Evolutionary conservation across 805 yeast species (phyloP).

Genomic region (Wickerhamiella vanderwaltii): DNA sequence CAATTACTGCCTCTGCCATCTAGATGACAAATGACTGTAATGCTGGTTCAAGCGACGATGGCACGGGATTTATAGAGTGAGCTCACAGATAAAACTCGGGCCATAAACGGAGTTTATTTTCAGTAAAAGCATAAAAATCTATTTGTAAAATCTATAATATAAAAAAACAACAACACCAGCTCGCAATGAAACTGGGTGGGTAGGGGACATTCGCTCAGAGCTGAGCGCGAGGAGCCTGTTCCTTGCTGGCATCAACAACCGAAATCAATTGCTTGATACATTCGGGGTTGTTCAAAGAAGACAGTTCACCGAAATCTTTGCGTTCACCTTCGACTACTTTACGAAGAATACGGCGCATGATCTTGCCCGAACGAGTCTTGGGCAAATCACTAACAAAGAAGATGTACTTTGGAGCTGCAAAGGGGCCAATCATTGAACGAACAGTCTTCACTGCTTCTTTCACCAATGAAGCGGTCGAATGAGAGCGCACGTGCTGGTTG

Average conservation of each 20-base stretch:
- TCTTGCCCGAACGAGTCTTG: conserved; percentile 88
- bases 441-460: conserved; percentile 63
- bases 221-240: conserved; percentile 3
- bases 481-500: conserved; percentile 31
- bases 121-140: too few relatives aligned
- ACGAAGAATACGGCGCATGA: conserved; percentile 86
- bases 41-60: neutral
- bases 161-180: too few relatives aligned
- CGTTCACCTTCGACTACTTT: conserved; percentile 78
- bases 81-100: too few relatives aligned
- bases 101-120: too few relatives aligned
- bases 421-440: conserved; percentile 66
- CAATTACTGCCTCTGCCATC: conserved; percentile 1
- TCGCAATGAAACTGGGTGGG: too few relatives aligned
- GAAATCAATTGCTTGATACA: conserved; percentile 58
- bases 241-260: conserved; percentile 37
- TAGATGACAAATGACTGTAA: too few relatives aligned
- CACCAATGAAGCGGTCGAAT: conserved; percentile 23
- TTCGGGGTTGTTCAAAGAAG: conserved; percentile 72
- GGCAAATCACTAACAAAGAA: conserved; percentile 74
- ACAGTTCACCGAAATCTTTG: conserved; percentile 73
- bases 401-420: conserved; percentile 80
- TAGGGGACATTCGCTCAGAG: too few relatives aligned
- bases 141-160: too few relatives aligned
- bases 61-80: too few relatives aligned